A percentile compares a stretch with the other conserved stretches of the same genome.
phyloP scores from a whole-genome alignment of 352 stramenopile species.

The Pythium angustatum region DNA sequence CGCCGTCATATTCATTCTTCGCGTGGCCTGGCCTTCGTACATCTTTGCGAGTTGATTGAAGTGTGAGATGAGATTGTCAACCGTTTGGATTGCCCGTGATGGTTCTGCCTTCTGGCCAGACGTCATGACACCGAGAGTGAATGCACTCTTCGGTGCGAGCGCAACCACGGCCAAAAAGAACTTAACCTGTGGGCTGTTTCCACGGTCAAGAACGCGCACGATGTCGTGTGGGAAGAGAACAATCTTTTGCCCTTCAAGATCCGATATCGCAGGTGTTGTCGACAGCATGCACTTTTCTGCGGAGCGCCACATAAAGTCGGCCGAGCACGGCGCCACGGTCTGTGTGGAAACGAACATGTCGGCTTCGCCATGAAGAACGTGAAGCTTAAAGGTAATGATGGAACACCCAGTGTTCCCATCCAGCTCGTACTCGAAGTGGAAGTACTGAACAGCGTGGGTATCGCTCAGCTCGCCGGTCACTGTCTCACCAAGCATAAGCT shows the following conservation, averaged over 20 bases:
- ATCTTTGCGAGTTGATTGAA: slow-evolving; percentile 62
- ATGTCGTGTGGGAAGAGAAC: slow-evolving; percentile 64
- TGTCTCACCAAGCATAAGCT: slow-evolving; percentile 52
- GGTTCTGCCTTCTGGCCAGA: slow-evolving; percentile 62
- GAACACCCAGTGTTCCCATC: slow-evolving; percentile 12
- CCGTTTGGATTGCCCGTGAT: slow-evolving; percentile 56
- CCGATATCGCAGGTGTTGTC: neutral
- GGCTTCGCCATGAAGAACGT: slow-evolving; percentile 44
- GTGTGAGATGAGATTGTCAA: slow-evolving; percentile 66
- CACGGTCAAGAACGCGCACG: slow-evolving; percentile 17
- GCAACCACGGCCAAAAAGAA: slow-evolving; percentile 70
- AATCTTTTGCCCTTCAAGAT: slow-evolving; percentile 40
- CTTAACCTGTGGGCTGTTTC: slow-evolving; percentile 5
- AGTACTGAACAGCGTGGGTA: slow-evolving; percentile 37
- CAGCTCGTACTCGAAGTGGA: slow-evolving; percentile 52
- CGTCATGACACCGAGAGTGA: slow-evolving; percentile 57
- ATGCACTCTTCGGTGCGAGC: slow-evolving; percentile 38
- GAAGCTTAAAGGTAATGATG: slow-evolving; percentile 67
- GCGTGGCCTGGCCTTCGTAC: slow-evolving; percentile 26
- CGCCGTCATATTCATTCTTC: slow-evolving; percentile 1
- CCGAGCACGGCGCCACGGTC: slow-evolving; percentile 61
- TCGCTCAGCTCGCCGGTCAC: slow-evolving; percentile 33
- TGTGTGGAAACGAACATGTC: slow-evolving; percentile 71
- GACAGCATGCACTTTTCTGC: slow-evolving; percentile 3
- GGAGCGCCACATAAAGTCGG: slow-evolving; percentile 71